These are phyloP conservation scores for Piper betle DNA, from an alignment of 164 flowering plant genomes.

Conservation along the genomic window DNA sequence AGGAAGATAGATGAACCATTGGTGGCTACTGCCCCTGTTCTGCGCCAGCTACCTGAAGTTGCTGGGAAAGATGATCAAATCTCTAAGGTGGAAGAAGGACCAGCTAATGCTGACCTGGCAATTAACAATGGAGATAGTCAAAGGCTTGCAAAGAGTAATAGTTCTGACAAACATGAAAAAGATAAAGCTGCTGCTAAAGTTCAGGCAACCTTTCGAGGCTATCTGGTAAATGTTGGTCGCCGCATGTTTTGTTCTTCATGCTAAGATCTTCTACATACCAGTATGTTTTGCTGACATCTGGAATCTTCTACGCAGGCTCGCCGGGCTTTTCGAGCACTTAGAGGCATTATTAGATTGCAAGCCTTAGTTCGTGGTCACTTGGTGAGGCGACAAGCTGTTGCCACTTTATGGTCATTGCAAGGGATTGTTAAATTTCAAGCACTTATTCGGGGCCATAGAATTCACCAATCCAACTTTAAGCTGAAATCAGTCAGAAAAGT, in stretches of 20 bases:
- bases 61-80: conserved; percentile 14
- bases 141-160: conserved; percentile 14
- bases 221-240: conserved; percentile 38
- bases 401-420: conserved; percentile 50
- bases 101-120: conserved; percentile 3
- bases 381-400: conserved; percentile 83
- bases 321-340: conserved; percentile 79
- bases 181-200: conserved; percentile 65
- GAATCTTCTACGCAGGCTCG: conserved; percentile 56
- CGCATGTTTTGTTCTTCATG: no score
- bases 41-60: conserved; percentile 10
- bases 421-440: conserved; percentile 75
- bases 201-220: conserved; percentile 90
- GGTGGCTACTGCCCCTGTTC: conserved; percentile 11
- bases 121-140: conserved; percentile 18
- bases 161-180: conserved; percentile 26
- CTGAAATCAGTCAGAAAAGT: conserved; percentile 24
- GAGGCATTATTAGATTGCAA: conserved; percentile 92
- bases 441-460: conserved; percentile 52
- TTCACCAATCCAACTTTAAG: conserved; percentile 36
- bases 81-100: conserved; percentile 16
- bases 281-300: not conserved
- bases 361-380: conserved; percentile 92
- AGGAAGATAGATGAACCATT: conserved; percentile 12
- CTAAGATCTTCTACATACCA: no score